Conservation (phyloP, 495 filamentous ascomycete genomes). For the Podospora sp. region DNA sequence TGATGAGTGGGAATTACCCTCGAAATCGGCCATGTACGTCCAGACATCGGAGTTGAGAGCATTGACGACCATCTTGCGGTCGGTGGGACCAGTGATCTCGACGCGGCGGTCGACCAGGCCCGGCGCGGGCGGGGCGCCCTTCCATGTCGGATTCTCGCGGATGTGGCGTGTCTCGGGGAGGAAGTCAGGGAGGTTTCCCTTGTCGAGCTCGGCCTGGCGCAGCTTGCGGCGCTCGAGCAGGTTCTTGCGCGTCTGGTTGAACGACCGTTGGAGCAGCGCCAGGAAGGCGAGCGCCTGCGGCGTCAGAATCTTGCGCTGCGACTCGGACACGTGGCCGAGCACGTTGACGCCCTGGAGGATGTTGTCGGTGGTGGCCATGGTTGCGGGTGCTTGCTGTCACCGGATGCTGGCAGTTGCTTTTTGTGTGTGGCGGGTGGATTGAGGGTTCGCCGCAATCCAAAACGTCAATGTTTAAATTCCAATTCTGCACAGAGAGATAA, state of each 20-base stretch:
- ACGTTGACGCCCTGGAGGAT: conserved; percentile 88
- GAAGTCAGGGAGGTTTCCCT: conserved; percentile 89
- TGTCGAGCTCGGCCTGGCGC: conserved; percentile 94
- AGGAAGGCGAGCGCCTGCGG: conserved; percentile 91
- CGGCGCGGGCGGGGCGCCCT: conserved; percentile 88
- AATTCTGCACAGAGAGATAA: neutral
- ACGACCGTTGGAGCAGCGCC: conserved; percentile 89
- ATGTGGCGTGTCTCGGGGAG: conserved; percentile 95
- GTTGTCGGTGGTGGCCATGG: conserved; percentile 70
- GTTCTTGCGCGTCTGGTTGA: conserved; percentile 87
- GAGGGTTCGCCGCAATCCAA: neutral
- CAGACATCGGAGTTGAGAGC: conserved; percentile 95
- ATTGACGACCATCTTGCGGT: conserved; percentile 99
- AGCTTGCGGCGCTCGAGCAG: conserved; percentile 82
- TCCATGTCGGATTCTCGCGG: conserved; percentile 92
- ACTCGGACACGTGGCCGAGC: conserved; percentile 73
- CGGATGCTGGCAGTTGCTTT: conserved; percentile 1
- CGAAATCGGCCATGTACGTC: conserved; percentile 99
- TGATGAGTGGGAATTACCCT: conserved; percentile 59
- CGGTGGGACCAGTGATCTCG: conserved; percentile 98
- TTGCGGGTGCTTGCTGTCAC: conserved; percentile 29
- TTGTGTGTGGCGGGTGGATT: neutral
- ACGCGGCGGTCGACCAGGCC: conserved; percentile 92
- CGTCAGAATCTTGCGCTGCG: conserved; percentile 86
- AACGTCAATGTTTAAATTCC: conserved; percentile 1